Evolutionary conservation across 768 basidiomycete species (phyloP).

Genomic region (Tylopilus felleus): DNA sequence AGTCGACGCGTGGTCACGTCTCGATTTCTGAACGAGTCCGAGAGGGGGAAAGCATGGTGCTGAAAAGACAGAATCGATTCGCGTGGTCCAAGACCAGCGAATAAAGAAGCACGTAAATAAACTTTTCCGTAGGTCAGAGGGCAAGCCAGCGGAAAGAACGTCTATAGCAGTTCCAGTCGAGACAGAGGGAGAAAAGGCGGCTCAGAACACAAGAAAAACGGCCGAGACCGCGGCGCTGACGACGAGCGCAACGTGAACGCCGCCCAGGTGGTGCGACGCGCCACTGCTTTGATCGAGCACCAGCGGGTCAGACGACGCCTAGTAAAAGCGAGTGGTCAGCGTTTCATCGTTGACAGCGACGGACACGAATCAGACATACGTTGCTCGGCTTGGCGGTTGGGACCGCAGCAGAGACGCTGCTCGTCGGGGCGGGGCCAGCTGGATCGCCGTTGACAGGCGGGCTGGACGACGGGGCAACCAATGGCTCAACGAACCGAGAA

Average conservation of each 20-base stretch:
- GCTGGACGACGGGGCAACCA: not conserved
- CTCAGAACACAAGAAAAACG: conserved; percentile 1
- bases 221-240: conserved; percentile 2
- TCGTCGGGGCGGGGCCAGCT: not conserved
- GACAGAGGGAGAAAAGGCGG: not conserved
- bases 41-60: not conserved
- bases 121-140: not conserved
- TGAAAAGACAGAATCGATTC: not conserved
- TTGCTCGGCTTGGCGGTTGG: not conserved
- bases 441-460: not conserved
- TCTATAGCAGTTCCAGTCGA: not conserved
- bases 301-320: not conserved
- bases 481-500: not conserved
- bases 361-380: not conserved
- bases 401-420: not conserved
- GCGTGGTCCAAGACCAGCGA: not conserved
- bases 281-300: not conserved
- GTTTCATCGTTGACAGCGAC: not conserved
- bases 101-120: too few species aligned
- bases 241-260: conserved; percentile 4
- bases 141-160: too few species aligned
- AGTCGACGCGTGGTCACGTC: not conserved
- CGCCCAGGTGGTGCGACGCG: conserved; percentile 9
- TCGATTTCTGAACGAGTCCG: conserved; percentile 1
- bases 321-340: not conserved